Evolutionary conservation across 352 stramenopile genomes (phyloP), one percentile per base, ranked within the genome.

Genomic region (Phytopythium vexans): DNA sequence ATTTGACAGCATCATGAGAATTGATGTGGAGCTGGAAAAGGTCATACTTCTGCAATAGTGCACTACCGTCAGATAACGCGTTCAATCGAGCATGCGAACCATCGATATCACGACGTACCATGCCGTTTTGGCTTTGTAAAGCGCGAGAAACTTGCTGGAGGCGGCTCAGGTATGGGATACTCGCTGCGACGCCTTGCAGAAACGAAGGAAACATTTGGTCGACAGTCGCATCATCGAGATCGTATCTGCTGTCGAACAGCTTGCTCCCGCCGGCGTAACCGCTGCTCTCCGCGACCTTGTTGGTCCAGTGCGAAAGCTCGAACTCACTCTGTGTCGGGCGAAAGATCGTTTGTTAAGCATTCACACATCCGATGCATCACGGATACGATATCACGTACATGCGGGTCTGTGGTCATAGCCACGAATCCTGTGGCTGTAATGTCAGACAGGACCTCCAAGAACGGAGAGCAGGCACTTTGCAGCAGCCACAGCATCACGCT

Each of bases 401-500:
- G 72, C 16, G 73, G 69, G 58, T 91, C 77, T 31, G 66, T 72
- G 14, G 59, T 37, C 38, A 86, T 53, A 8, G 65, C 51, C 21
- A 86, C 70, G 38, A 67, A 57, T 3, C 81, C 81, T 6, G 52
- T 66, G 1, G 68, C 56, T 8, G 85, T 58, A 35, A 88, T 76
- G n/a, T 70, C 63, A 4, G 81, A 79, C 34, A 91, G 50, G 0
- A 69, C 58, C 36, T 53, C 53, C n/a, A 91, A 42, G n/a, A 86
- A 75, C 33, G 81, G 76, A 12, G 56, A 62, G n/a, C 64, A 70
- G 15, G 72, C 58, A 45, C 79, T 81, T 1, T 82, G 60, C 32
- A 91, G 62, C 33, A 91, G 65, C 81, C 81, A 89, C 16, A 41
- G 67, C 8, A 73, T 49, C 14, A 91, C 36, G 15, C 61, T 35